Conservation (phyloP, 768 basidiomycete species). For the Strobilomyces echinocephalus region DNA sequence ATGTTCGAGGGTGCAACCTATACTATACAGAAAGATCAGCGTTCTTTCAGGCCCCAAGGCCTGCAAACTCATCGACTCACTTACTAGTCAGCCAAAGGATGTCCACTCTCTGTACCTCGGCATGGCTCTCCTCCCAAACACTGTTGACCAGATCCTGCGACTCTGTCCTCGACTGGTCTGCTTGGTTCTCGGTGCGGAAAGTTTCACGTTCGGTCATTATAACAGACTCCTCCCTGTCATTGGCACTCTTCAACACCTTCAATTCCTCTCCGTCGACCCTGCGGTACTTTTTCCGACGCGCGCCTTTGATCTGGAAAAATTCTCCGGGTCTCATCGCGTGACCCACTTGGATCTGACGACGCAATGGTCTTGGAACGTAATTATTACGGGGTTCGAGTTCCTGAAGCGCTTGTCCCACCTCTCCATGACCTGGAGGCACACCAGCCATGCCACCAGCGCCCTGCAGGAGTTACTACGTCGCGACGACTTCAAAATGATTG, state of each 20-base stretch:
- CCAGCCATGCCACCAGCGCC: neutral
- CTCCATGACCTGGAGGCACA: neutral
- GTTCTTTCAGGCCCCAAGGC: neutral
- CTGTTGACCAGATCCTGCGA: neutral
- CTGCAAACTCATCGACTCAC: neutral
- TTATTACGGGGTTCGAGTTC: neutral
- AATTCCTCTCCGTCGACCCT: neutral
- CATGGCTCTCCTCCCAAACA: neutral
- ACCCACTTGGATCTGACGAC: neutral
- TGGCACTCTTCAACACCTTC: neutral
- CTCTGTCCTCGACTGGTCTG: neutral
- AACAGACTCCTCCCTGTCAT: neutral
- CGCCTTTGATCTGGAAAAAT: neutral
- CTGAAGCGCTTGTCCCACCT: neutral
- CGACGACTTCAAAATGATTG: neutral
- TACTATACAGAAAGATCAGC: neutral
- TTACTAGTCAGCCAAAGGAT: neutral
- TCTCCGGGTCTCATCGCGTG: neutral
- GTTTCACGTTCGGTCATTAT: neutral
- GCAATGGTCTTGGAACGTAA: neutral
- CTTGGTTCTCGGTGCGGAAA: neutral
- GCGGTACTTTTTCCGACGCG: neutral
- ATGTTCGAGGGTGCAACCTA: neutral
- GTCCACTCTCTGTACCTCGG: neutral
- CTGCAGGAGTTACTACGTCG: neutral